Conservation (phyloP, 2,329 filamentous ascomycete genomes). For the Colletotrichum sp. region DNA sequence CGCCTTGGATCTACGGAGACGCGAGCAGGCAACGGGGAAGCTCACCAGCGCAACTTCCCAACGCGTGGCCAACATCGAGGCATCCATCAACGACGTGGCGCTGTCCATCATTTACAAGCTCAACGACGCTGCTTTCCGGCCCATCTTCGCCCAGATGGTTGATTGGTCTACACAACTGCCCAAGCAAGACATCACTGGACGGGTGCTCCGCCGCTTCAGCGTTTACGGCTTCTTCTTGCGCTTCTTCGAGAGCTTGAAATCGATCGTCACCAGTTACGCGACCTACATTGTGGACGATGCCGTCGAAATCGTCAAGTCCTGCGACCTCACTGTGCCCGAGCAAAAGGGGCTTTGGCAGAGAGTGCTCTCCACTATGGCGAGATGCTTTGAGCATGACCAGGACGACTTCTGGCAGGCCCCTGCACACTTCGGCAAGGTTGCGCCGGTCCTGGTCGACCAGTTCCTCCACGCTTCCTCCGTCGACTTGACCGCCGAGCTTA, state of each 20-base stretch:
- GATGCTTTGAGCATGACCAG: slow-evolving; percentile 86
- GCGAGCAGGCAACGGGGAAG: slow-evolving; percentile 53
- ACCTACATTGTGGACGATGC: slow-evolving; percentile 82
- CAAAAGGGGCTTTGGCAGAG: slow-evolving; percentile 69
- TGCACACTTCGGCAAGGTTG: slow-evolving; percentile 79
- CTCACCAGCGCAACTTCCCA: slow-evolving; percentile 44
- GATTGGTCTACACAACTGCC: slow-evolving; percentile 76
- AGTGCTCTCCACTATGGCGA: slow-evolving; percentile 73
- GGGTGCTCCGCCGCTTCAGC: slow-evolving; percentile 69
- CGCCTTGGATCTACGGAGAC: slow-evolving; percentile 69
- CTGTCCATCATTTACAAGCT: slow-evolving; percentile 96
- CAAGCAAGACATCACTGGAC: slow-evolving; percentile 65
- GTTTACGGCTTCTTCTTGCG: slow-evolving; percentile 80
- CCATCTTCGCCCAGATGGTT: slow-evolving; percentile 84
- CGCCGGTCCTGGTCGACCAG: slow-evolving; percentile 72
- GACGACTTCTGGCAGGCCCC: slow-evolving; percentile 97
- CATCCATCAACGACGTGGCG: slow-evolving; percentile 69
- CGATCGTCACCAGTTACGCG: slow-evolving; percentile 91
- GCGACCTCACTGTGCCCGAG: slow-evolving; percentile 52
- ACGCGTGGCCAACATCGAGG: slow-evolving; percentile 62
- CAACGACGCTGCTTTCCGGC: slow-evolving; percentile 91
- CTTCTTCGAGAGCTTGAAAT: slow-evolving; percentile 88
- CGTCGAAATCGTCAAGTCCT: slow-evolving; percentile 62
- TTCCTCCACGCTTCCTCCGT: slow-evolving; percentile 54
- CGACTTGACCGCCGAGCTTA: slow-evolving; percentile 57